Base-by-base conservation (phyloP, 768 basidiomycete species). In the Hirschioporus abietinus region DNA sequence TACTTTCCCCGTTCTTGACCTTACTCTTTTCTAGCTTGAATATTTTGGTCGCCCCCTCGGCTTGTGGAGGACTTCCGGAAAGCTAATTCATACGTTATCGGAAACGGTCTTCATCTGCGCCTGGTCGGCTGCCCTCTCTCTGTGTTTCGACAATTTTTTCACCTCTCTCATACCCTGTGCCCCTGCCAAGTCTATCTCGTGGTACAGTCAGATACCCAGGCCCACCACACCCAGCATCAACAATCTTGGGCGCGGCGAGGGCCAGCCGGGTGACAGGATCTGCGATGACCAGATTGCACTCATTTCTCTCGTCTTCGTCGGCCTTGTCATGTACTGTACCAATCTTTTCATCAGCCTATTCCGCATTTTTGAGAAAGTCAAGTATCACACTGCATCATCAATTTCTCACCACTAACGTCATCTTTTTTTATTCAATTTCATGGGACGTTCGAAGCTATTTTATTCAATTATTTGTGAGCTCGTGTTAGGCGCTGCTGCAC, bases 41-140 rank as follows among this genome's bases (percentile, higher is more conserved):
- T 97, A 97, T 78, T 95, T 95, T 72, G 91, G 95, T 57, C 87
- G 90, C 36, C 95, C 95, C 7, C 79, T 96, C 25, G 95, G 95
- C n/a, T 80, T 96, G 34, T 96, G 95, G 95, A 83, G 85, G 64
- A 94, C 95, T 35, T 93, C 92, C 35, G 87, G 82, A 63, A 96
- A 96, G 77, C 84, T 95, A 42, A 86, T 90, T 1, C 89, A 95
- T 73, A 96, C 94, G 7, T 84, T 96, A 35, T 84, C 88, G 60
- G 95, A 96, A 80, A 90, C 95, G 60, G 81, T 93, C 65, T 95
- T 93, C 75, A 94, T 95, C 71, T 96, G 94, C 77, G 86, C 90
- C n/a, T 96, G 94, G 93, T 93, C 92, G 66, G 91, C 93, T 35
- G 88, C 91, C 18, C 83, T 96, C 65, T 92, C 93, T 20, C 88